Percentiles rank a stretch among this genome's conserved stretches.
Evolutionary conservation across 495 filamentous ascomycete species (phyloP).

Genomic region (Penicillium parvum): DNA sequence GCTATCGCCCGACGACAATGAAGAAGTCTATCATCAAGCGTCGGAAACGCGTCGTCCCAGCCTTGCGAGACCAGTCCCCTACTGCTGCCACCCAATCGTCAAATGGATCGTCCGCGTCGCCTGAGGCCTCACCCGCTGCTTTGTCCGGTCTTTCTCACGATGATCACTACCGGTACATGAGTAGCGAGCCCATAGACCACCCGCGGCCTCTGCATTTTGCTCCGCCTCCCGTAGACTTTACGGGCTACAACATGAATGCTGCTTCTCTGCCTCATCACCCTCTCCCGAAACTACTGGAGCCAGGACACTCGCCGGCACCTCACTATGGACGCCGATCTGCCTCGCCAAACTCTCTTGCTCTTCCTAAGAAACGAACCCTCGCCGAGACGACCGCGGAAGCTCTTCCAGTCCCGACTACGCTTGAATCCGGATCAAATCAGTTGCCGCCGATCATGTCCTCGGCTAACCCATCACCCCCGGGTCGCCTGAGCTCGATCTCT

Average conservation of each 20-base stretch:
- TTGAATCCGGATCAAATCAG: constrained; percentile 42
- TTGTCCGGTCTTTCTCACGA: constrained; percentile 58
- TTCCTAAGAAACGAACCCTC: constrained; percentile 44
- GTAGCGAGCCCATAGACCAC: constrained; percentile 33
- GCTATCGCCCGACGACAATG: constrained; percentile 90
- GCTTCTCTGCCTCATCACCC: constrained; percentile 38
- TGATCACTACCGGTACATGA: constrained; percentile 49
- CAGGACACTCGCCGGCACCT: constrained; percentile 30
- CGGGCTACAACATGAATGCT: constrained; percentile 38
- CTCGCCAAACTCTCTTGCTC: constrained; percentile 34
- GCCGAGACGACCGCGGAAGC: constrained; percentile 33
- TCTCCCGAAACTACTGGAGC: constrained; percentile 40
- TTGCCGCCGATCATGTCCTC: constrained; percentile 44
- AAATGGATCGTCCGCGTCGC: constrained; percentile 40
- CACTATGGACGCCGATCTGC: constrained; percentile 39
- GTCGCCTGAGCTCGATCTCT: constrained; percentile 70
- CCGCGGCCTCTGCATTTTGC: constrained; percentile 32
- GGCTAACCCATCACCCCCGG: constrained; percentile 37
- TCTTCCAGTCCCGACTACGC: constrained; percentile 24
- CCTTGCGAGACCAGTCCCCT: constrained; percentile 53
- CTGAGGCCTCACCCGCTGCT: constrained; percentile 40
- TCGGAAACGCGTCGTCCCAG: constrained; percentile 91
- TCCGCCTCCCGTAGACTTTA: constrained; percentile 51
- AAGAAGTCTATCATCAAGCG: constrained; percentile 97
- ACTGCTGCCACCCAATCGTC: constrained; percentile 42